Conservation (phyloP, 148 eudicot species). For the Camellia granthamiana region DNA sequence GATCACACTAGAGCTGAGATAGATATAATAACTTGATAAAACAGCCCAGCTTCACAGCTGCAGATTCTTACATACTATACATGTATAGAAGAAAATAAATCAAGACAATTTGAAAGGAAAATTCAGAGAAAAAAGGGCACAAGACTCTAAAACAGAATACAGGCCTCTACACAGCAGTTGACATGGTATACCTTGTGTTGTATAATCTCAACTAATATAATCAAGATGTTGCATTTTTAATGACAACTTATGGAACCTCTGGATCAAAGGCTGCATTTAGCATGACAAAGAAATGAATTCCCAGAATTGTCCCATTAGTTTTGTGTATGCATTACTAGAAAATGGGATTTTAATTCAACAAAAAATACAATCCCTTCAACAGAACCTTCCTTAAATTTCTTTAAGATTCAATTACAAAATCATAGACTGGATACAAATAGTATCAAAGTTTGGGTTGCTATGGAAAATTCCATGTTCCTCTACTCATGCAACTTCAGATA, state of each 20-base stretch:
- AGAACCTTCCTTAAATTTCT: slow-evolving; percentile 3
- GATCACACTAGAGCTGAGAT: neutral
- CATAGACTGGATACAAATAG: neutral
- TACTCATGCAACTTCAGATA: neutral
- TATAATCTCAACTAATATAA: neutral
- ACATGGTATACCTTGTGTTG: neutral
- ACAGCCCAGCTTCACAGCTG: neutral
- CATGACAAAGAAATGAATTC: neutral
- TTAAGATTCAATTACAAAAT: neutral
- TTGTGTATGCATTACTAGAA: neutral
- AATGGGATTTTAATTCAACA: neutral
- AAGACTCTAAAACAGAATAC: neutral
- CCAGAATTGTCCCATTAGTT: neutral
- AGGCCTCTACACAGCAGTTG: neutral
- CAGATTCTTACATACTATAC: neutral
- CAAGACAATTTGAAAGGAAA: neutral
- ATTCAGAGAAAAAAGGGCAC: neutral
- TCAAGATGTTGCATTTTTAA: slow-evolving; percentile 3
- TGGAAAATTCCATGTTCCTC: neutral
- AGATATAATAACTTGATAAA: neutral
- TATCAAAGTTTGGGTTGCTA: neutral
- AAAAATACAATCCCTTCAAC: neutral
- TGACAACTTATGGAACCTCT: neutral
- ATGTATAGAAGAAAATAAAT: no score
- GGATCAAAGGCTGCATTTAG: neutral